These are phyloP conservation scores for Fremontodendron californicum DNA, from an alignment of 345 rosid species.

Conservation along the genomic window DNA sequence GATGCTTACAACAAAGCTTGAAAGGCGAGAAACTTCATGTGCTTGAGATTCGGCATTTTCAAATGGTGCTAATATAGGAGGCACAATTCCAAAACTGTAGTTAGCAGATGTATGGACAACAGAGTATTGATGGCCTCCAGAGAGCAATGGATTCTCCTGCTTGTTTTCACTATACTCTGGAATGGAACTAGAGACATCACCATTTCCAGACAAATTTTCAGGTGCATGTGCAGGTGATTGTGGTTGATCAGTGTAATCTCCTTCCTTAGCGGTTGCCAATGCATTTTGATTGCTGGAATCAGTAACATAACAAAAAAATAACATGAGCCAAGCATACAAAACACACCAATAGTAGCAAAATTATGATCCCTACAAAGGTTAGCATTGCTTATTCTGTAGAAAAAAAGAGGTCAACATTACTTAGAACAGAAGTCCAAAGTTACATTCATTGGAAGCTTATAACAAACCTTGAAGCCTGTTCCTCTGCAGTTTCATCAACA, in stretches of 20 bases:
- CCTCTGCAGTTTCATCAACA: slow-evolving; percentile 53
- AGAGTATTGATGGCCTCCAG: slow-evolving; percentile 57
- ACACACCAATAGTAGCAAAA: not conserved
- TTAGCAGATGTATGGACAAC: slow-evolving; percentile 54
- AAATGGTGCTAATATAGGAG: slow-evolving; percentile 56
- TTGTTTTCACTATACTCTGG: slow-evolving; percentile 56
- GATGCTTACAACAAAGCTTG: slow-evolving; percentile 68
- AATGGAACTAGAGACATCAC: slow-evolving; percentile 40
- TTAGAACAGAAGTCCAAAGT: not conserved
- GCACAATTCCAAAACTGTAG: slow-evolving; percentile 55
- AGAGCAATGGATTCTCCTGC: slow-evolving; percentile 45
- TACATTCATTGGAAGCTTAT: not conserved
- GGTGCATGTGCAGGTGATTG: slow-evolving; percentile 44
- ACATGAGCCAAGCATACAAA: not conserved
- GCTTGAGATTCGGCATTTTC: slow-evolving; percentile 78
- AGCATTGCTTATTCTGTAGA: not conserved
- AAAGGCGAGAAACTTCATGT: slow-evolving; percentile 66
- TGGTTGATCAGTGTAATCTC: slow-evolving; percentile 42
- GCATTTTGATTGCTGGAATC: slow-evolving; percentile 43
- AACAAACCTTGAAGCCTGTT: slow-evolving; percentile 56
- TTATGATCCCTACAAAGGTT: not conserved
- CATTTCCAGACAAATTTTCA: slow-evolving; percentile 55
- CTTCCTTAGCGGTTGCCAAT: slow-evolving; percentile 44
- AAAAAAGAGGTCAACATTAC: not conserved
- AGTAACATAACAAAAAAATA: not conserved